Percentiles rank a stretch among this genome's conserved stretches.
These are phyloP conservation scores for Epithele typhae DNA, from an alignment of 768 basidiomycete species.

Conservation along the genomic window DNA sequence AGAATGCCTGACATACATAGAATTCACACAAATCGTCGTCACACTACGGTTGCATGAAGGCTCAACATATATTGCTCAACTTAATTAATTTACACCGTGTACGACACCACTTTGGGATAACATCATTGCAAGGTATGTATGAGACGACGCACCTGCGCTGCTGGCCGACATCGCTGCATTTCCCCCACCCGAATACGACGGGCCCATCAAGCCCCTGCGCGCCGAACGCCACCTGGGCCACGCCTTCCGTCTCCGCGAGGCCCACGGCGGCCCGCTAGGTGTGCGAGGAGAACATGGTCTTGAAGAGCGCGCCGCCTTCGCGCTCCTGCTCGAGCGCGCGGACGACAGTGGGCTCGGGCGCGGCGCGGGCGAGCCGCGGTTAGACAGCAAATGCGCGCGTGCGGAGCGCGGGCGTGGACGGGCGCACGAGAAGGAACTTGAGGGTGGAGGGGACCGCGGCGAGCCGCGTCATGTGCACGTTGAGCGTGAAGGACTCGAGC, in stretches of 20 bases:
- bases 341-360: neutral
- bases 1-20: no score
- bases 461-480: slow-evolving; percentile 8
- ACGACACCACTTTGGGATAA: no score
- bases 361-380: neutral
- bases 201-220: slow-evolving; percentile 8
- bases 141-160: no score
- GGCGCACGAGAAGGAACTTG: slow-evolving; percentile 4
- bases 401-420: slow-evolving; percentile 10
- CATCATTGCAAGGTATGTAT: no score
- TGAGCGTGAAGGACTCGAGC: slow-evolving; percentile 8
- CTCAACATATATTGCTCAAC: no score
- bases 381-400: slow-evolving; percentile 5
- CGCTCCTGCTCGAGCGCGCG: slow-evolving; percentile 3
- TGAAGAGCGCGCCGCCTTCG: neutral
- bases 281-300: neutral
- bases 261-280: neutral
- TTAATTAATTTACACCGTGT: no score
- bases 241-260: slow-evolving; percentile 7
- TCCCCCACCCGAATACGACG: neutral
- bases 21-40: no score
- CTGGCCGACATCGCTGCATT: no score
- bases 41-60: no score
- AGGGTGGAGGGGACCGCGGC: slow-evolving; percentile 8
- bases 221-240: slow-evolving; percentile 2